These are phyloP conservation scores for Fusarium bactridioides DNA, from an alignment of 2,329 filamentous ascomycete species.

Conservation along the genomic window DNA sequence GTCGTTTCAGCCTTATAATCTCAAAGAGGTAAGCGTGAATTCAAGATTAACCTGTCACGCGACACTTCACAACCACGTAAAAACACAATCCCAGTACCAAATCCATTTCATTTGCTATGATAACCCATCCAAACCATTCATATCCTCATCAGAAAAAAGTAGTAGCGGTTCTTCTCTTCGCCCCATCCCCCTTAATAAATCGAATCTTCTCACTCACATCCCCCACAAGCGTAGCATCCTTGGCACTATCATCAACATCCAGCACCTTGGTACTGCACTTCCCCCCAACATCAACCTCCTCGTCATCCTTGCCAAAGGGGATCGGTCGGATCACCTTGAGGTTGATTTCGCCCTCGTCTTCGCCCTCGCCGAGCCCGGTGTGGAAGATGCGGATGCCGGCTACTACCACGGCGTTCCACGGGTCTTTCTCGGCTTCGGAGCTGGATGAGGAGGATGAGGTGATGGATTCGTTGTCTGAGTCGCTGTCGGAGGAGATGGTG, in stretches of 20 bases:
- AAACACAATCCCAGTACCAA: background rate
- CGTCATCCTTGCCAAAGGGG: constrained; percentile 41
- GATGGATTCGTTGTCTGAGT: background rate
- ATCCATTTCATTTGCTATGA: background rate
- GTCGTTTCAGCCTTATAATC: background rate
- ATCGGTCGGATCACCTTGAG: constrained; percentile 52
- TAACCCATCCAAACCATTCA: background rate
- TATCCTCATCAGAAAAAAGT: background rate
- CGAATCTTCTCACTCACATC: constrained; percentile 46
- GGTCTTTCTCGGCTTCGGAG: constrained; percentile 63
- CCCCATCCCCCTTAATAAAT: constrained; percentile 46
- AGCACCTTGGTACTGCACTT: constrained; percentile 46
- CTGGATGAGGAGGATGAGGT: constrained; percentile 52
- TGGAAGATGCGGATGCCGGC: constrained; percentile 69
- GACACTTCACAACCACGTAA: background rate
- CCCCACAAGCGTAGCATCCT: constrained; percentile 53
- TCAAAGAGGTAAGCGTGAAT: background rate
- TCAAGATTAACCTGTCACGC: background rate
- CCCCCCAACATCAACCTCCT: constrained; percentile 34
- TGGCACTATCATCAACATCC: constrained; percentile 57
- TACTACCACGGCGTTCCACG: constrained; percentile 71
- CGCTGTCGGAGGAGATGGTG: constrained; percentile 7
- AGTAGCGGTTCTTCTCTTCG: constrained; percentile 8
- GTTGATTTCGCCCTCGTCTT: constrained; percentile 47
- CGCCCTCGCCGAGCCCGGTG: constrained; percentile 49